Percentiles rank a stretch among this genome's conserved stretches.
These are phyloP conservation scores for Pythium aquatile DNA, from an alignment of 352 stramenopile genomes.

Conservation along the genomic window DNA sequence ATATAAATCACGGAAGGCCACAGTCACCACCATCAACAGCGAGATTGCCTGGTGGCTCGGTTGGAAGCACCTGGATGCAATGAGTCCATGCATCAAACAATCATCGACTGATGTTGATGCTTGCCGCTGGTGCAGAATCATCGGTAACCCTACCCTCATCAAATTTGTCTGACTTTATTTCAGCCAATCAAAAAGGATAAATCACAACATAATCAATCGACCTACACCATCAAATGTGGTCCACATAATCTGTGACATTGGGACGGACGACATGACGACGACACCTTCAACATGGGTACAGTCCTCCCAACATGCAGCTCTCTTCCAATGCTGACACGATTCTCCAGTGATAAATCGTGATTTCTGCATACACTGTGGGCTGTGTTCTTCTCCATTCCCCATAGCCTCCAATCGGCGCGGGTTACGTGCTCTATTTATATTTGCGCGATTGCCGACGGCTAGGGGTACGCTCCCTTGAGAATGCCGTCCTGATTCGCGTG, in stretches of 20 bases:
- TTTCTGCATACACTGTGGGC: too few species aligned
- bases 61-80: too few species aligned
- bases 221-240: not conserved
- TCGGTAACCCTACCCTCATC: not conserved
- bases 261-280: not conserved
- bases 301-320: not conserved
- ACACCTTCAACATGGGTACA: slow-evolving; percentile 13
- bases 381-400: not conserved
- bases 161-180: slow-evolving; percentile 1
- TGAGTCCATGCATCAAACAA: not conserved
- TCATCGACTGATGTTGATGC: slow-evolving; percentile 11
- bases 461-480: too few species aligned
- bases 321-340: not conserved
- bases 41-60: not conserved
- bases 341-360: too few species aligned
- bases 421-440: slow-evolving; percentile 1
- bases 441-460: too few species aligned
- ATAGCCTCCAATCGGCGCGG: not conserved
- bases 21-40: not conserved
- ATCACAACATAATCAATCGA: not conserved
- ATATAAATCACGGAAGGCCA: not conserved
- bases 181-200: slow-evolving; percentile 2
- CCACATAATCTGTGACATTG: slow-evolving; percentile 6
- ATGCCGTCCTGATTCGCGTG: too few species aligned
- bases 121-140: slow-evolving; percentile 10